These are phyloP conservation scores for Paramecium biaurelia DNA, from an alignment of 73 alveolate species.

Conservation along the genomic window DNA sequence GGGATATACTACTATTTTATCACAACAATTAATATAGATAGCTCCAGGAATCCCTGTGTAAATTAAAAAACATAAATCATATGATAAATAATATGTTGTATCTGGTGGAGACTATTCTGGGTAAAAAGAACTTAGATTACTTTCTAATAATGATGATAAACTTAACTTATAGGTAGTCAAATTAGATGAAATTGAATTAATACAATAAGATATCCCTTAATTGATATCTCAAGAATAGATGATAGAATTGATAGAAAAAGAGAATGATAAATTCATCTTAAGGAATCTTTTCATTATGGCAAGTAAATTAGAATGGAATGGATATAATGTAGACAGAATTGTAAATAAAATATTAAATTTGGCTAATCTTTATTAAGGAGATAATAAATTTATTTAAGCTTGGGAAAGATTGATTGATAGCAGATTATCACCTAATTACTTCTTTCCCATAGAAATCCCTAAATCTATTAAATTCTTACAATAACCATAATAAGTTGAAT, in stretches of 20 bases:
- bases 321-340: not conserved
- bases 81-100: not conserved
- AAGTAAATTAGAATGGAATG: not conserved
- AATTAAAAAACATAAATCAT: constrained; percentile 18
- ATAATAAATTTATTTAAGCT: not conserved
- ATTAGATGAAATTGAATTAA: constrained; percentile 44
- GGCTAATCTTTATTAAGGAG: not conserved
- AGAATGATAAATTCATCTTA: not conserved
- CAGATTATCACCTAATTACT: constrained; percentile 1
- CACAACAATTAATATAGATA: not conserved
- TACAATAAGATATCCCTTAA: not conserved
- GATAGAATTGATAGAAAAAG: not conserved
- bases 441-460: not conserved
- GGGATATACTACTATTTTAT: not conserved
- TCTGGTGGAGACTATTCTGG: constrained; percentile 60
- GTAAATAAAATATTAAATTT: not conserved
- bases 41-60: constrained; percentile 40
- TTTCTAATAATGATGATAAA: not conserved
- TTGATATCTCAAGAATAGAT: not conserved
- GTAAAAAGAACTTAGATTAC: not conserved
- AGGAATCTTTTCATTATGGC: not conserved
- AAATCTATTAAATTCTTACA: not conserved
- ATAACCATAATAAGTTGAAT: not conserved
- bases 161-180: not conserved
- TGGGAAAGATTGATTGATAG: constrained; percentile 51